Evolutionary conservation across 2,329 filamentous ascomycete species (phyloP).

Genomic region (Ciborinia camelliae): DNA sequence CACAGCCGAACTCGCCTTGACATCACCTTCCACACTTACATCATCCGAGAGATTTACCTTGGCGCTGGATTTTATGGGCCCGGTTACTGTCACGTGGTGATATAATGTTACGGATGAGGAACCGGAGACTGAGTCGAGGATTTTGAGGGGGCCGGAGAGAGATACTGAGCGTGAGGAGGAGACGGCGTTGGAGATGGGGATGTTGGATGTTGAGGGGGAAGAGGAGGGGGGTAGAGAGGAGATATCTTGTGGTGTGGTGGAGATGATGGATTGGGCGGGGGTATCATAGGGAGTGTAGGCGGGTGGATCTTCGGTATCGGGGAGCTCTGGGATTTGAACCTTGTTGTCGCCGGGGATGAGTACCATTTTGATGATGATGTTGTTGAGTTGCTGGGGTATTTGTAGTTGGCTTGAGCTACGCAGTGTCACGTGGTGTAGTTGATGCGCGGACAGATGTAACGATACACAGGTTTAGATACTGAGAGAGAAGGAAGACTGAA

Average conservation of each 20-base stretch:
- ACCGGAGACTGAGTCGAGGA: slow-evolving; percentile 24
- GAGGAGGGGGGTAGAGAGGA: slow-evolving; percentile 7
- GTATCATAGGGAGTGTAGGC: slow-evolving; percentile 11
- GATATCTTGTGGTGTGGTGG: slow-evolving; percentile 1
- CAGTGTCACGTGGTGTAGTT: neutral
- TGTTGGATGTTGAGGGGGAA: neutral
- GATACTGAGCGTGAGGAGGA: slow-evolving; percentile 21
- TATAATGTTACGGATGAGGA: slow-evolving; percentile 20
- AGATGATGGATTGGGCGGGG: neutral
- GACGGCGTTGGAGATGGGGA: slow-evolving; percentile 25
- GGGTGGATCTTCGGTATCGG: slow-evolving; percentile 5
- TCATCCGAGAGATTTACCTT: slow-evolving; percentile 23
- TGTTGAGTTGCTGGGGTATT: too few relatives aligned
- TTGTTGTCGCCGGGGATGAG: slow-evolving; percentile 24
- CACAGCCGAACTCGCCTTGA: slow-evolving; percentile 19
- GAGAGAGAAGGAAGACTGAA: neutral
- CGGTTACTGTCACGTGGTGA: slow-evolving; percentile 16
- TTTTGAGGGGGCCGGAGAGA: slow-evolving; percentile 25
- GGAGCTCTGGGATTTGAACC: slow-evolving; percentile 13
- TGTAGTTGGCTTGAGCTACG: neutral
- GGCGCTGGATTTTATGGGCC: slow-evolving; percentile 19
- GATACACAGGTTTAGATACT: neutral
- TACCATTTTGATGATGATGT: slow-evolving; percentile 15
- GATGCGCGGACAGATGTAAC: neutral
- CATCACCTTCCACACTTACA: slow-evolving; percentile 27